A percentile compares a stretch with the other conserved stretches of the same genome.
phyloP scores from a whole-genome alignment of 129 eudicot genomes.

The Solidago caesia region DNA sequence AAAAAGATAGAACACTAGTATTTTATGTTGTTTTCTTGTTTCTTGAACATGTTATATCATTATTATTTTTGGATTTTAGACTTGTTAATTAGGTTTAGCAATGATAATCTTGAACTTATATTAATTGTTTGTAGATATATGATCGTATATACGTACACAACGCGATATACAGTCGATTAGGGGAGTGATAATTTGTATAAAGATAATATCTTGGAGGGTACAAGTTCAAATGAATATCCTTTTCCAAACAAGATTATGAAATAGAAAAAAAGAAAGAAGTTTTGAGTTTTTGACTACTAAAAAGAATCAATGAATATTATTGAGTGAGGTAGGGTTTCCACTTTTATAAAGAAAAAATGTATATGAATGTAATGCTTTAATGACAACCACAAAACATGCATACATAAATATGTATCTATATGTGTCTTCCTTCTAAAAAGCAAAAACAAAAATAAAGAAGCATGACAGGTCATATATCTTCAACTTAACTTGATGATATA shows the following conservation, averaged over 20 bases:
- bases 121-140: neutral
- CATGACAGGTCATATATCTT: constrained; percentile 57
- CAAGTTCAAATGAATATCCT: constrained; percentile 32
- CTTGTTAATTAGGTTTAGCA: constrained; percentile 15
- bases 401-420: constrained; percentile 23
- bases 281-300: constrained; percentile 26
- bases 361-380: constrained; percentile 30
- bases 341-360: constrained; percentile 37
- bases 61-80: neutral
- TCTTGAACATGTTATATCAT: neutral
- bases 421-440: constrained; percentile 16
- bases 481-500: constrained; percentile 42
- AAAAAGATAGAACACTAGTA: neutral
- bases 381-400: constrained; percentile 32
- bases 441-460: constrained; percentile 30
- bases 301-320: constrained; percentile 42
- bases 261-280: neutral
- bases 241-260: constrained; percentile 26
- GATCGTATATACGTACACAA: neutral
- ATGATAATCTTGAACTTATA: constrained; percentile 8
- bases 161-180: constrained; percentile 5
- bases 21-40: constrained; percentile 17
- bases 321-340: constrained; percentile 39
- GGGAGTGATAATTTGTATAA: neutral
- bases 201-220: constrained; percentile 18